Evolutionary conservation across 225 moss, liverwort and hornwort species (phyloP).

Genomic region (Pseudisothecium myosuroides): DNA sequence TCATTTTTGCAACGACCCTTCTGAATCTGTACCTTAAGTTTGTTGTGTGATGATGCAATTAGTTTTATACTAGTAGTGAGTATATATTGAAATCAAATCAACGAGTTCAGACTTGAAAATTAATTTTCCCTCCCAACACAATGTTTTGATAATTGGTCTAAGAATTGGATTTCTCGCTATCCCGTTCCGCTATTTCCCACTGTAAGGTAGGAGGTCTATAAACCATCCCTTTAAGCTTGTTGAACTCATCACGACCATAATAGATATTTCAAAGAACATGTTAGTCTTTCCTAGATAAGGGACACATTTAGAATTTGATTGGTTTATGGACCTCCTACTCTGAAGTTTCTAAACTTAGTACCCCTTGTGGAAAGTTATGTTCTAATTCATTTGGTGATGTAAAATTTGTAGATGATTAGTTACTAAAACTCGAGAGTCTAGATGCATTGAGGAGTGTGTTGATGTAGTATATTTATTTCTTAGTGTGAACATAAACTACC

Average conservation of each 20-base stretch:
- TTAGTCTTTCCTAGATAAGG: no score
- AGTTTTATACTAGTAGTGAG: not conserved
- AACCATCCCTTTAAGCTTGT: fast-evolving
- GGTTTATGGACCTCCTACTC: no score
- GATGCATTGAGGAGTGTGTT: not conserved
- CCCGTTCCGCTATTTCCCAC: fast-evolving
- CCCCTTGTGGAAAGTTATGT: not conserved
- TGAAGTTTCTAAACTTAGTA: no score
- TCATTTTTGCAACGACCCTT: no score
- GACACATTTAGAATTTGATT: no score
- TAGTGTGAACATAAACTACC: fast-evolving
- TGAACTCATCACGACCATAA: no score
- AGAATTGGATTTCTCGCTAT: not conserved
- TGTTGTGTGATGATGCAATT: no score
- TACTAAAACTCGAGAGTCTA: not conserved
- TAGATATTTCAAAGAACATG: no score
- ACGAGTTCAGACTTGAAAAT: not conserved
- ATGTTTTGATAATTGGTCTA: not conserved
- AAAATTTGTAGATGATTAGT: no score
- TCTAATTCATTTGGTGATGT: not conserved
- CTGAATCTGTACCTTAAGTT: no score
- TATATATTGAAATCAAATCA: not conserved
- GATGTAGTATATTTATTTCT: no score
- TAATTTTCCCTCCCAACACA: not conserved
- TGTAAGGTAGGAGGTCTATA: not conserved